phyloP scores from a whole-genome alignment of 1,284 basidiomycete genomes.

The Heterobasidion annosum region DNA sequence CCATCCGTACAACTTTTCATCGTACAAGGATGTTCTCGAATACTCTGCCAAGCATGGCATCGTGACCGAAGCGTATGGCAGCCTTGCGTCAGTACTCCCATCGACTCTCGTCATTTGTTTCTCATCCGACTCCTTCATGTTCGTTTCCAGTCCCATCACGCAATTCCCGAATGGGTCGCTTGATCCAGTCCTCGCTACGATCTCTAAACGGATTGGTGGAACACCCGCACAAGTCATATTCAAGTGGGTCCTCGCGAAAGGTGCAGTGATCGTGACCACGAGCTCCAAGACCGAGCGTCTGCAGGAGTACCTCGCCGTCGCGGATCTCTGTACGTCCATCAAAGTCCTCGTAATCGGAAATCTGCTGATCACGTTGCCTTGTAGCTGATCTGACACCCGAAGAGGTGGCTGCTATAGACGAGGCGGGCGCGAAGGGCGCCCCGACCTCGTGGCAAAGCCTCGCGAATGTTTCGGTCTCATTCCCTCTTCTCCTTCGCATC shows the following conservation, averaged over 20 bases:
- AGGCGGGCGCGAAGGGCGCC: slow-evolving; percentile 6
- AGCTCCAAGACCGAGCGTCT: slow-evolving; percentile 58
- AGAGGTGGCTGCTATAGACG: slow-evolving; percentile 9
- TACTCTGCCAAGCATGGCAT: slow-evolving; percentile 51
- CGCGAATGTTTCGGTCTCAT: no score
- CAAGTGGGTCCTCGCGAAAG: slow-evolving; percentile 59
- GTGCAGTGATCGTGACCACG: slow-evolving; percentile 61
- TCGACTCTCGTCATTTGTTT: background rate
- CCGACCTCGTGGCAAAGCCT: background rate
- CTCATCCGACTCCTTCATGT: no score
- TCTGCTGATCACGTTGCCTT: background rate
- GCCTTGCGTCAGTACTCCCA: slow-evolving; percentile 38
- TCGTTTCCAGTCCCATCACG: slow-evolving; percentile 46
- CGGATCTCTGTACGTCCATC: slow-evolving; percentile 33
- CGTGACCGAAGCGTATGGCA: slow-evolving; percentile 62
- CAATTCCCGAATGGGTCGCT: slow-evolving; percentile 54
- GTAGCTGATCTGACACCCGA: slow-evolving; percentile 9
- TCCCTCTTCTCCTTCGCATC: no score
- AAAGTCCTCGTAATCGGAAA: background rate
- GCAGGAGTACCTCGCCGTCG: slow-evolving; percentile 57
- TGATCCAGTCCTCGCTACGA: slow-evolving; percentile 49
- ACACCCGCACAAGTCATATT: slow-evolving; percentile 62
- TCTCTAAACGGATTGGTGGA: slow-evolving; percentile 40
- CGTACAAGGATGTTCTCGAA: slow-evolving; percentile 46
- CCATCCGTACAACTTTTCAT: slow-evolving; percentile 60